Evolutionary conservation across 192 early-diverging fungal genomes (phyloP), one percentile per base, ranked within the genome.

Genomic region (Backusella luteola): DNA sequence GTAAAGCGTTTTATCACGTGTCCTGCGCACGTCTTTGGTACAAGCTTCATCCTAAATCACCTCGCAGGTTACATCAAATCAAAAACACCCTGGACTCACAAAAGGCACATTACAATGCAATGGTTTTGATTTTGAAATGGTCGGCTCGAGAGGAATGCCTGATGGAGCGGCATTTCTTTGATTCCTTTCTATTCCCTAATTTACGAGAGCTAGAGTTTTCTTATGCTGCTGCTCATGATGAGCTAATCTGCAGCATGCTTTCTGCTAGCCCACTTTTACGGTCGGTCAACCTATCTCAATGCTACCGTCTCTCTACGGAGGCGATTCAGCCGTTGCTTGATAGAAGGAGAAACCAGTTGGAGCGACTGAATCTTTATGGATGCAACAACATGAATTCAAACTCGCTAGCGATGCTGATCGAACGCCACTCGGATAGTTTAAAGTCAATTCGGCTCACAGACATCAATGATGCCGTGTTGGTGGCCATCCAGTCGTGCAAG

Each of bases 61-160:
- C 71, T 41, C 44, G 73, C 34, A 71, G 52, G 11, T 39, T 81
- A 6, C 80, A 72, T 44, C 77, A 77, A 66, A 63, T 81, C 21
- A 81, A 81, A 52, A 81, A 74, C 46, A 81, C 80, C 1, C 38
- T 81, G 26, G 80, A 81, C 29, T 72, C 67, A 34, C 77, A 77
- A 36, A 29, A 21, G 19, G 44, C 38, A 34, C 26, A 73, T 44
- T 80, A 80, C 39, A 77, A 77, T 44, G 23, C 59, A 26, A 35
- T 81, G 34, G 76, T 81, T 2, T 56, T 69, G 53, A 69, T 36
- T 34, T 77, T 81, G 34, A 52, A 46, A 42, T 81, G 80, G 80
- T 69, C 80, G 34, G 44, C 73, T 34, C 68, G 75, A 35, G 76
- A 81, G 17, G 80, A 81, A 39, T 49, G 66, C 11, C 26, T 29